A percentile compares a stretch with the other conserved stretches of the same genome.
Conservation (phyloP, 257 asterid species). For the Nicotiana undulata region DNA sequence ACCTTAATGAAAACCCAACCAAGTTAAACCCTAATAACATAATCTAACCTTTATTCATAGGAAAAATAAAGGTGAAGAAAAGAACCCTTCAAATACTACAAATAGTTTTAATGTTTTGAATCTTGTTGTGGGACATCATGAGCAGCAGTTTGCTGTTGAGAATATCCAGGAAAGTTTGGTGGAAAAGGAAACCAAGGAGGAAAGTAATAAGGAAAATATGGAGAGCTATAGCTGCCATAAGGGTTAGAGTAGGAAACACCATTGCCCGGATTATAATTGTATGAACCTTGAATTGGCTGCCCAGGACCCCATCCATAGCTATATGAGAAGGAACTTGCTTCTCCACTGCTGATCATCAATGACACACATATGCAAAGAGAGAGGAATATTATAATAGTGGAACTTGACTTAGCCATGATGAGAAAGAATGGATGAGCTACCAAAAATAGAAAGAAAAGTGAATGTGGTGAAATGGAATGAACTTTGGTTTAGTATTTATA, state of each 20-base stretch:
- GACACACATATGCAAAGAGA: background rate
- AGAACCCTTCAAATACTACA: background rate
- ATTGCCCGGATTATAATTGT: background rate
- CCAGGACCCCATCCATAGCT: background rate
- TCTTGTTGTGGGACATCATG: background rate
- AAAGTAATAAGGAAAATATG: background rate
- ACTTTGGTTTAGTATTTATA: background rate
- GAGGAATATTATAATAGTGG: background rate
- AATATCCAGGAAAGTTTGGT: background rate
- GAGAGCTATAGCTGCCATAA: background rate
- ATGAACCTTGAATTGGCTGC: background rate
- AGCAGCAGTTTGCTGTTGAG: background rate
- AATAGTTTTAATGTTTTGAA: background rate
- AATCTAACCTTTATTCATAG: too few relatives aligned
- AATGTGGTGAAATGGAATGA: background rate
- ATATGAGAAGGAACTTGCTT: background rate
- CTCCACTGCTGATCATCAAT: background rate
- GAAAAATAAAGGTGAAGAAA: background rate
- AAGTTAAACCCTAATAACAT: background rate
- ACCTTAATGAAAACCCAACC: too few relatives aligned
- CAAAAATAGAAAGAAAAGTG: too few relatives aligned
- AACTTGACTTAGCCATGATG: background rate
- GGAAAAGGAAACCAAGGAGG: background rate
- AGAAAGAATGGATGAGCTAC: background rate
- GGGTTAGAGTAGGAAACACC: background rate